phyloP scores from a whole-genome alignment of 139 green algal genomes.

The Chlorella sp. region DNA sequence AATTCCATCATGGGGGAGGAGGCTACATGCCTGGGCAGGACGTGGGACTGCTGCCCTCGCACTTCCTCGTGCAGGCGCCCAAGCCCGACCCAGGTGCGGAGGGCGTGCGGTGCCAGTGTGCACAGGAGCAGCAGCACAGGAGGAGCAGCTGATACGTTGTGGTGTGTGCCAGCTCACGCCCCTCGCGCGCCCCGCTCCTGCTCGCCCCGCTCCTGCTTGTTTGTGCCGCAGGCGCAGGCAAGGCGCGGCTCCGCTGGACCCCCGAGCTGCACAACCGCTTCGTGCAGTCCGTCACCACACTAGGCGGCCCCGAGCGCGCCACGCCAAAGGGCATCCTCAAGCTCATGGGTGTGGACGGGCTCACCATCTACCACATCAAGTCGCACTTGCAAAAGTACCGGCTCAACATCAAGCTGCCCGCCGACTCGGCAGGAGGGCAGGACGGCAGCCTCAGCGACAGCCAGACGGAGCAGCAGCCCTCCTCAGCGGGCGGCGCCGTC shows the following conservation, averaged over 20 bases:
- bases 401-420: conserved; percentile 70
- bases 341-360: conserved; percentile 51
- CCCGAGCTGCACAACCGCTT: conserved; percentile 53
- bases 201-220: too few relatives aligned
- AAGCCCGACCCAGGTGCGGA: neutral
- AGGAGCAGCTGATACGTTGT: too few relatives aligned
- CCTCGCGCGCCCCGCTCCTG: too few relatives aligned
- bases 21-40: too few relatives aligned
- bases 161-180: too few relatives aligned
- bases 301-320: conserved; percentile 53
- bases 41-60: too few relatives aligned
- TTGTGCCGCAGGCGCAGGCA: conserved; percentile 11
- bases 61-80: neutral
- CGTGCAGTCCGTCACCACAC: conserved; percentile 28
- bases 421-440: conserved; percentile 16
- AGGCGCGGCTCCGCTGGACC: conserved; percentile 56
- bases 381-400: conserved; percentile 88
- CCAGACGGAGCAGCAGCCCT: too few relatives aligned
- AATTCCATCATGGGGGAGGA: too few relatives aligned
- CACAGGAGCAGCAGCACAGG: too few relatives aligned
- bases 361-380: conserved; percentile 94
- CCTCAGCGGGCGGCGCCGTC: neutral
- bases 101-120: too few relatives aligned
- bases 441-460: conserved; percentile 9
- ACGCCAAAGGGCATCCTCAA: conserved; percentile 66